Percentiles rank a stretch among this genome's conserved stretches.
These are phyloP conservation scores for Carex arenaria DNA, from an alignment of 202 grass and related monocot genomes.

Conservation along the genomic window DNA sequence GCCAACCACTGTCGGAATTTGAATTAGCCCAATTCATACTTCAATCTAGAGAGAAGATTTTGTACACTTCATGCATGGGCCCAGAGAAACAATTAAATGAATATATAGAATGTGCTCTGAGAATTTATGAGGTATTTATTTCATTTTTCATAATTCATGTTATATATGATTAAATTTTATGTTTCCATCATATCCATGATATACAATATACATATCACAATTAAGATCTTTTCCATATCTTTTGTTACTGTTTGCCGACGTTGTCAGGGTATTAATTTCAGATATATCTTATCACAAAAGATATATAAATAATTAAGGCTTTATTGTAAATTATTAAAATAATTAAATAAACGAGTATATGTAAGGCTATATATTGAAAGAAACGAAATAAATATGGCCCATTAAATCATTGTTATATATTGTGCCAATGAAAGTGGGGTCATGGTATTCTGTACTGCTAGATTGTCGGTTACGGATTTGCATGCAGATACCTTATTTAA, in stretches of 20 bases:
- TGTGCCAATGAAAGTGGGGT: not conserved
- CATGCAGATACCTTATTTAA: not conserved
- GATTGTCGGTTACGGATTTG: not conserved
- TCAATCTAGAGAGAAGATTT: slow-evolving; percentile 13
- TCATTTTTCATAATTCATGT: not conserved
- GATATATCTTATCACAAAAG: not conserved
- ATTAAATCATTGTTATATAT: slow-evolving; percentile 9
- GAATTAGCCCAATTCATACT: not conserved
- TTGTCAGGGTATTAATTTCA: not conserved
- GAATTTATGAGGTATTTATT: not conserved
- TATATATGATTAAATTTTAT: not conserved
- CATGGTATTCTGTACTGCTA: not conserved
- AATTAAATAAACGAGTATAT: not conserved
- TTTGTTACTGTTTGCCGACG: slow-evolving; percentile 9
- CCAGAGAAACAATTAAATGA: not conserved
- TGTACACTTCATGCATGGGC: not conserved
- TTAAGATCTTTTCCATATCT: slow-evolving; percentile 5
- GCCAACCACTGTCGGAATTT: not conserved
- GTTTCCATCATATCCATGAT: not conserved
- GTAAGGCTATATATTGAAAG: not conserved
- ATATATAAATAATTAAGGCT: not conserved
- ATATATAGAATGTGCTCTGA: not conserved
- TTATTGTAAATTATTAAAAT: not conserved
- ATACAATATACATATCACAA: not conserved
- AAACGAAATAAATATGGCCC: not conserved